Evolutionary conservation across 805 yeast species (phyloP).

Genomic region (Yarrowia deformans): DNA sequence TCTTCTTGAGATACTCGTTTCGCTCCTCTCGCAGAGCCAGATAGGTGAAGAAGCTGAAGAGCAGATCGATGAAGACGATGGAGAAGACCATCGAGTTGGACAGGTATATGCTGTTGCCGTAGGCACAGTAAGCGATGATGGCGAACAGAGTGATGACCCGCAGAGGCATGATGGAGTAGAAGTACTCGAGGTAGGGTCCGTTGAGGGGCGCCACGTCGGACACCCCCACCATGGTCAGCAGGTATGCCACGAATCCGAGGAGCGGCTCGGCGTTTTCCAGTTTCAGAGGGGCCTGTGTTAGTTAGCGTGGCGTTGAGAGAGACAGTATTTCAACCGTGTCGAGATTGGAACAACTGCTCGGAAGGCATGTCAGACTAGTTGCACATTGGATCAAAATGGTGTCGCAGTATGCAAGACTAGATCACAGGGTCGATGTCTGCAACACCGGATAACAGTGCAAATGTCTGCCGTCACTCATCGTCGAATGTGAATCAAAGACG

Average conservation of each 20-base stretch:
- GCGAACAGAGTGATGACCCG: conserved; percentile 47
- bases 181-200: conserved; percentile 43
- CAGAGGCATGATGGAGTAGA: conserved; percentile 47
- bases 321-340: no score
- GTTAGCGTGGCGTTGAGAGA: neutral
- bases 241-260: conserved; percentile 47
- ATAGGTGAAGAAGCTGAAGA: conserved; percentile 48
- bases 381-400: no score
- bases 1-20: conserved; percentile 46
- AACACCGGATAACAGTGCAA: no score
- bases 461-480: no score
- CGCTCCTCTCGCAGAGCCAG: conserved; percentile 49
- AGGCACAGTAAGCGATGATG: conserved; percentile 44
- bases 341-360: no score
- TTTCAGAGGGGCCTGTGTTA: conserved; percentile 41
- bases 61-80: conserved; percentile 48
- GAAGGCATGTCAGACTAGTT: no score
- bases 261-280: conserved; percentile 44
- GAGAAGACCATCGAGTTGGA: conserved; percentile 48
- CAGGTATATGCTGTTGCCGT: conserved; percentile 42
- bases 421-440: no score
- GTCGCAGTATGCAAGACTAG: no score
- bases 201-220: conserved; percentile 47
- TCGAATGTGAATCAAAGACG: no score
- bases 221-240: conserved; percentile 44